Conservation (phyloP, 371 early-diverging fungal genomes). For the Phascolomyces articulosus region DNA sequence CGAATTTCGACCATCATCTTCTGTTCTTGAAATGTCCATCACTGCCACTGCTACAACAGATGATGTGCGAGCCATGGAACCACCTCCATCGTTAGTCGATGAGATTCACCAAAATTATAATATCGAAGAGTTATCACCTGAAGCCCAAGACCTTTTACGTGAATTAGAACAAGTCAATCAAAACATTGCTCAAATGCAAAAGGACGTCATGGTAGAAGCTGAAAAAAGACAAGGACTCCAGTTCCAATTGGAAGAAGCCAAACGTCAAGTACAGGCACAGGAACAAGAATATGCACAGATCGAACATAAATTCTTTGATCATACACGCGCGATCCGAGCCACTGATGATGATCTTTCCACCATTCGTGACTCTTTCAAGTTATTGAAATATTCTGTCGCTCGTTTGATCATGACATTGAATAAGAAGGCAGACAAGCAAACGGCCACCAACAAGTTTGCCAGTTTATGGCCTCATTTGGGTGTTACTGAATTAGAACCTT, state of each 20-base stretch:
- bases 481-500: slow-evolving; percentile 42
- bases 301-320: slow-evolving; percentile 60
- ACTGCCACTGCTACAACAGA: slow-evolving; percentile 4
- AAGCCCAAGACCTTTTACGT: slow-evolving; percentile 26
- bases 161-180: slow-evolving; percentile 44
- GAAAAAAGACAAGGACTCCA: slow-evolving; percentile 36
- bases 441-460: slow-evolving; percentile 43
- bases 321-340: slow-evolving; percentile 59
- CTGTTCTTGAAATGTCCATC: slow-evolving; percentile 3
- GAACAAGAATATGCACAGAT: slow-evolving; percentile 49
- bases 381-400: slow-evolving; percentile 59
- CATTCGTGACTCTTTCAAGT: slow-evolving; percentile 59
- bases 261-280: slow-evolving; percentile 37
- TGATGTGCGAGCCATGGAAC: neutral
- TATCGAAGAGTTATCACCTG: slow-evolving; percentile 13
- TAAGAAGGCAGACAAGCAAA: slow-evolving; percentile 52
- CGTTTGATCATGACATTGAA: slow-evolving; percentile 60
- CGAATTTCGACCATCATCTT: slow-evolving; percentile 5
- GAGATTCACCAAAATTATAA: neutral
- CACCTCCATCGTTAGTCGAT: neutral
- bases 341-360: slow-evolving; percentile 69
- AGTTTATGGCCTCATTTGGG: slow-evolving; percentile 38
- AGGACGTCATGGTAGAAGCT: slow-evolving; percentile 36
- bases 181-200: slow-evolving; percentile 27
- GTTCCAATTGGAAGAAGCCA: slow-evolving; percentile 33